Base-by-base conservation (phyloP, 2,329 filamentous ascomycete species). In the Colletotrichum aenigma region DNA sequence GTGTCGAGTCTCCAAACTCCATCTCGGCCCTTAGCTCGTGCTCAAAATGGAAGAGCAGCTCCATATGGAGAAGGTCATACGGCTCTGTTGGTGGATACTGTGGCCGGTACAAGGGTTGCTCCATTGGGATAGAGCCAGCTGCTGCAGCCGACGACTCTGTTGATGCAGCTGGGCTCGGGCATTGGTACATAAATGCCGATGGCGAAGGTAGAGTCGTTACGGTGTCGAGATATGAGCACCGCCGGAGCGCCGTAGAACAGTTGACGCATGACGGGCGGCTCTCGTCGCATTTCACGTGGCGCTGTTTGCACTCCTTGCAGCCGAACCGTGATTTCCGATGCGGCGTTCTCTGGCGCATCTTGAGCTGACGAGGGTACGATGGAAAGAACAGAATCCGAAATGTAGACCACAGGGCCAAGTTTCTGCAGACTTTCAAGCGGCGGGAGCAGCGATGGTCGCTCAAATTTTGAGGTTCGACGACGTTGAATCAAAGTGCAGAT, bases 281-380 rank as follows among this genome's bases (percentile, higher is more conserved):
- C 78, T 88, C 86, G 72, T 88, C 86, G 79, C 86, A 88, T 36
- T 85, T 85, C 65, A 85, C 85, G 38, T 86, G 85, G 3, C 85
- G 81, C 18, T 83, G 78, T 78, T 86, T 86, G 79, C 85, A 86
- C 76, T 85, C 83, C 68, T 77, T 81, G 76, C 85, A 86, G 56
- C 85, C 85, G 65, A 84, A 85, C 12, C 85, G 80, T 13, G 85
- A 86, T 76, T 86, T 86, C 61, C 83, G 82, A 79, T 86, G 84
- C 15, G 69, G 60, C 15, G 61, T 71, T 52, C 70, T 16, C 16
- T 75, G 68, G 13, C 68, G 68, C 73, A 75, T 75, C 6, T 18
- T 24, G 55, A 18, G 21, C 16, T 0, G 24, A 28, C 1, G 16
- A 18, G 55, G 6, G 7, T 16, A 15, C 52, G 52, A 15, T 28